A percentile compares a stretch with the other conserved stretches of the same genome.
Evolutionary conservation across 2,329 filamentous ascomycete genomes (phyloP).

Genomic region (Celoporthe dispersa): DNA sequence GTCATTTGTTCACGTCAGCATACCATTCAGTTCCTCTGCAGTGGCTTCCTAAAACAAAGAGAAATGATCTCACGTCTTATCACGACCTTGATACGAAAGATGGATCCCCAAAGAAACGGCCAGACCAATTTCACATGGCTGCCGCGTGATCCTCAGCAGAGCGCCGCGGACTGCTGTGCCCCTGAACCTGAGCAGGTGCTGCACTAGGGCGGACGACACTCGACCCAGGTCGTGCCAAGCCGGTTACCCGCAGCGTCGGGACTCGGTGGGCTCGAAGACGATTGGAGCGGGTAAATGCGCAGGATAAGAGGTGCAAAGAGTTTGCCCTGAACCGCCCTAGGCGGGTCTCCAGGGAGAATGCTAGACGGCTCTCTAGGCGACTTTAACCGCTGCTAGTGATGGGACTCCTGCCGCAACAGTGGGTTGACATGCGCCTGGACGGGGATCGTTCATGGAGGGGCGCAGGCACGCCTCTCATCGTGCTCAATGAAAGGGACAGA

Average conservation of each 20-base stretch:
- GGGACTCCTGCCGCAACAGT: constrained; percentile 7
- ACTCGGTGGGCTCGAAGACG: neutral
- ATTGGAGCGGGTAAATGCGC: constrained; percentile 42
- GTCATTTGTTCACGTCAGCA: neutral
- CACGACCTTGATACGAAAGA: neutral
- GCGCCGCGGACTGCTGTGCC: constrained; percentile 15
- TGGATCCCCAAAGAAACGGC: neutral
- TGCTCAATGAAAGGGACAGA: neutral
- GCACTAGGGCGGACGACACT: constrained; percentile 16
- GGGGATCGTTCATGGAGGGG: neutral
- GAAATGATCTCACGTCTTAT: no score
- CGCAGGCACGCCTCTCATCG: neutral
- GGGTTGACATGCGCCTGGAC: neutral
- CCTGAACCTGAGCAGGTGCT: neutral
- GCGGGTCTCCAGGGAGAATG: neutral
- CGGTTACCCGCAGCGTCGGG: neutral
- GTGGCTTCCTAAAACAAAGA: neutral
- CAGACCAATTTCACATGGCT: neutral
- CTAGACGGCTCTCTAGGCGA: constrained; percentile 30
- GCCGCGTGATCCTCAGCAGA: neutral
- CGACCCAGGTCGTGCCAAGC: neutral
- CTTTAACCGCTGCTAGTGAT: constrained; percentile 25
- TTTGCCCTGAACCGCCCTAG: constrained; percentile 1
- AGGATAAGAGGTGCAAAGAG: constrained; percentile 34
- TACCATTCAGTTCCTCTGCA: neutral